phyloP scores from a whole-genome alignment of 2,329 filamentous ascomycete genomes.

The Monilinia laxa region DNA sequence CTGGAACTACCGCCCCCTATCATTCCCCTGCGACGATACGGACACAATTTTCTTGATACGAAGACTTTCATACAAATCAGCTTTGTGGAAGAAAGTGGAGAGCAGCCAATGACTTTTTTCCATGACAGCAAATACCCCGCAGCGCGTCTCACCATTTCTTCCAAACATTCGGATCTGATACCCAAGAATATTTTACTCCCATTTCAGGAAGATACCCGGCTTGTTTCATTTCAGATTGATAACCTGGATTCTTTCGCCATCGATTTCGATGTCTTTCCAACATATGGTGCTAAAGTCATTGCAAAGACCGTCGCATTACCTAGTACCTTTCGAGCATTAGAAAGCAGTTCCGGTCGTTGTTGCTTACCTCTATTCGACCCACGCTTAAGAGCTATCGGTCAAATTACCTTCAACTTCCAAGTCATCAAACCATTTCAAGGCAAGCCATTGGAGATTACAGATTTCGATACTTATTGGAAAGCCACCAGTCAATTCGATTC shows the following conservation, averaged over 20 bases:
- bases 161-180: slow-evolving; percentile 92
- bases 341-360: slow-evolving; percentile 75
- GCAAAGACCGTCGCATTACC: slow-evolving; percentile 92
- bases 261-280: slow-evolving; percentile 96
- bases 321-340: slow-evolving; percentile 74
- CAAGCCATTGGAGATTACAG: slow-evolving; percentile 90
- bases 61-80: slow-evolving; percentile 94
- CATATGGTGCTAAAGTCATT: slow-evolving; percentile 96
- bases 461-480: slow-evolving; percentile 99
- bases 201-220: slow-evolving; percentile 91
- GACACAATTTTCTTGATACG: slow-evolving; percentile 96
- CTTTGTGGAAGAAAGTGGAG: slow-evolving; percentile 69
- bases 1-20: slow-evolving; percentile 93
- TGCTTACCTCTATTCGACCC: slow-evolving; percentile 91
- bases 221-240: slow-evolving; percentile 94
- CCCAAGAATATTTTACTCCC: slow-evolving; percentile 94
- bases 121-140: slow-evolving; percentile 96
- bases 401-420: slow-evolving; percentile 91
- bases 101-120: slow-evolving; percentile 87
- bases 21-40: slow-evolving; percentile 89
- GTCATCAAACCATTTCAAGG: slow-evolving; percentile 96
- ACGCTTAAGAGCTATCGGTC: slow-evolving; percentile 84
- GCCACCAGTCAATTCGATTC: slow-evolving; percentile 90
- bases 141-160: slow-evolving; percentile 91
- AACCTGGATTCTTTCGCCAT: slow-evolving; percentile 89